phyloP scores from a whole-genome alignment of 306 rosid species.

The Trifolium pratense region DNA sequence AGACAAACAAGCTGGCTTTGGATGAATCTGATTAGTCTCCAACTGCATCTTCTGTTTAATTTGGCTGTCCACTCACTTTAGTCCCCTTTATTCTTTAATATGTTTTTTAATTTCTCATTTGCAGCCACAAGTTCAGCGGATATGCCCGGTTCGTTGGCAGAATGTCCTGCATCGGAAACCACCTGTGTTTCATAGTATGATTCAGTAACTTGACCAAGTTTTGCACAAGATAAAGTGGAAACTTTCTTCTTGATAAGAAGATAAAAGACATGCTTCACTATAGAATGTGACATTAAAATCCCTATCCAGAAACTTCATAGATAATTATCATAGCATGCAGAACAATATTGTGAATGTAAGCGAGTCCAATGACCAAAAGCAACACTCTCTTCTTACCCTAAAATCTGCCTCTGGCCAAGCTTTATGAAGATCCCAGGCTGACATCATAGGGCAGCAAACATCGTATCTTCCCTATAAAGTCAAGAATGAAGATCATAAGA shows the following conservation, averaged over 20 bases:
- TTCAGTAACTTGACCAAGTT: conserved; percentile 35
- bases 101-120: conserved; percentile 76
- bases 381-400: conserved; percentile 54
- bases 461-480: conserved; percentile 88
- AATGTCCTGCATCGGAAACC: conserved; percentile 86
- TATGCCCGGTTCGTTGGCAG: conserved; percentile 92
- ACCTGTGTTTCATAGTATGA: conserved; percentile 63
- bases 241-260: too few relatives aligned
- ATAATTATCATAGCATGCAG: conserved; percentile 29
- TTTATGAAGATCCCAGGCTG: conserved; percentile 99
- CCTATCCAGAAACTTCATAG: conserved; percentile 1
- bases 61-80: conserved; percentile 34
- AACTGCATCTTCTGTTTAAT: background rate
- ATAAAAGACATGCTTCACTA: background rate
- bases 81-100: conserved; percentile 52
- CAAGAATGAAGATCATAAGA: conserved; percentile 21
- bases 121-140: conserved; percentile 93
- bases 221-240: conserved; percentile 17
- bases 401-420: conserved; percentile 97
- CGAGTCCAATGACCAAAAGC: conserved; percentile 16
- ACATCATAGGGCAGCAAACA: conserved; percentile 93
- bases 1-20: conserved; percentile 9
- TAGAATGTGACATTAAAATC: conserved; percentile 11
- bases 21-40: conserved; percentile 19
- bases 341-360: conserved; percentile 27